Conservation (phyloP, 345 rosid species). For the Mangifera indica region DNA sequence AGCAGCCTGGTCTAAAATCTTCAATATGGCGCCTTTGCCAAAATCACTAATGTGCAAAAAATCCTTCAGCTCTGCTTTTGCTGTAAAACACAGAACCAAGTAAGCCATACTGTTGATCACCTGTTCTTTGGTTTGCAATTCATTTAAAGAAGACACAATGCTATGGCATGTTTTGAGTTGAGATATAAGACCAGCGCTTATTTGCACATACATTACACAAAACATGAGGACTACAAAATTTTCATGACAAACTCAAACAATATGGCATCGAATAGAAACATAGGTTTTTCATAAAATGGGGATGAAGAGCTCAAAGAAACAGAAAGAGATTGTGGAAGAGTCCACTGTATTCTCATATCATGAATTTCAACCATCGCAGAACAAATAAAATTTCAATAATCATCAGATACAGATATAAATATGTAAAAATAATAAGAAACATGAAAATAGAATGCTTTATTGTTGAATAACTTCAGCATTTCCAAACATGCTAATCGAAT, state of each 20-base stretch:
- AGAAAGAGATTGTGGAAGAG: too few relatives aligned
- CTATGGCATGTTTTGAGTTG: neutral
- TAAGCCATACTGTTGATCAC: neutral
- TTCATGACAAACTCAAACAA: neutral
- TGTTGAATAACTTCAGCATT: neutral
- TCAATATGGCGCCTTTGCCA: constrained; percentile 69
- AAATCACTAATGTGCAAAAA: constrained; percentile 83
- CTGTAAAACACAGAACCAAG: constrained; percentile 34
- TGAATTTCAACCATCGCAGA: neutral
- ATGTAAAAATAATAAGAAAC: neutral
- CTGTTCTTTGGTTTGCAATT: neutral
- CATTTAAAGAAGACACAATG: neutral
- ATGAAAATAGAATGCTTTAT: neutral
- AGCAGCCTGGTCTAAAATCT: constrained; percentile 67
- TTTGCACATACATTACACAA: neutral
- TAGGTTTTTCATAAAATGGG: too few relatives aligned
- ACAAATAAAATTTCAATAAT: neutral
- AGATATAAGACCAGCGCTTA: neutral
- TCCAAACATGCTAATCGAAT: too few relatives aligned
- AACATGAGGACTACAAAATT: neutral
- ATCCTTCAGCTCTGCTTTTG: constrained; percentile 50
- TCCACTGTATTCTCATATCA: neutral
- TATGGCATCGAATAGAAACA: neutral
- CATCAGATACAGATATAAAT: neutral
- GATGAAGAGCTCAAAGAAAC: too few relatives aligned